Conservation (phyloP, 768 basidiomycete species). For the Hygrocybe coccinea region DNA sequence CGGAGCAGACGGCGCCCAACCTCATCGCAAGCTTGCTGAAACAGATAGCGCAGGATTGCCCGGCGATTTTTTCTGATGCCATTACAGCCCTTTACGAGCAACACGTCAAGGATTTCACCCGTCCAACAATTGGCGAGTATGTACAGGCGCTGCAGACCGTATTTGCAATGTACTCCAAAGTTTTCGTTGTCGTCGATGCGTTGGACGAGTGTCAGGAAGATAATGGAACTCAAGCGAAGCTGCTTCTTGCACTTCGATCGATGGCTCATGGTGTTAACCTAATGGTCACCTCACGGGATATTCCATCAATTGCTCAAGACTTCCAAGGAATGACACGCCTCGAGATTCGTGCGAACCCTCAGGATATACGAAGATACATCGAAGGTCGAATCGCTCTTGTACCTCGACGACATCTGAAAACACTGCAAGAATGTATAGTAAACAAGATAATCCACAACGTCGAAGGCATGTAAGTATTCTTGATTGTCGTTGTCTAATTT, state of each 20-base stretch:
- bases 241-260: neutral
- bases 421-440: neutral
- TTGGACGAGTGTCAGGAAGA: neutral
- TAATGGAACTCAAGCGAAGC: neutral
- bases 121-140: constrained; percentile 1
- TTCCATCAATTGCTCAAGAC: neutral
- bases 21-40: constrained; percentile 1
- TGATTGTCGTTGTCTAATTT: neutral
- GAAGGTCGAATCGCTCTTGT: neutral
- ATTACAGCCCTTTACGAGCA: neutral
- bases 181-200: constrained; percentile 5
- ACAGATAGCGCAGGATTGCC: neutral
- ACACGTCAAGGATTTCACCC: neutral
- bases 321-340: neutral
- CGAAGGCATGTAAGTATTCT: neutral
- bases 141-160: neutral
- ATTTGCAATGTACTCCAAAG: neutral
- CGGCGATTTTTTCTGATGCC: neutral
- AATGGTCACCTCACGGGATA: constrained; percentile 1
- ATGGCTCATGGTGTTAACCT: neutral
- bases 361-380: constrained; percentile 4
- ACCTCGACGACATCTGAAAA: neutral
- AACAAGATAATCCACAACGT: neutral
- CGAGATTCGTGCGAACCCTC: constrained; percentile 1
- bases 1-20: neutral